Evolutionary conservation across 306 rosid species (phyloP).

Genomic region (Trifolium subterraneum): DNA sequence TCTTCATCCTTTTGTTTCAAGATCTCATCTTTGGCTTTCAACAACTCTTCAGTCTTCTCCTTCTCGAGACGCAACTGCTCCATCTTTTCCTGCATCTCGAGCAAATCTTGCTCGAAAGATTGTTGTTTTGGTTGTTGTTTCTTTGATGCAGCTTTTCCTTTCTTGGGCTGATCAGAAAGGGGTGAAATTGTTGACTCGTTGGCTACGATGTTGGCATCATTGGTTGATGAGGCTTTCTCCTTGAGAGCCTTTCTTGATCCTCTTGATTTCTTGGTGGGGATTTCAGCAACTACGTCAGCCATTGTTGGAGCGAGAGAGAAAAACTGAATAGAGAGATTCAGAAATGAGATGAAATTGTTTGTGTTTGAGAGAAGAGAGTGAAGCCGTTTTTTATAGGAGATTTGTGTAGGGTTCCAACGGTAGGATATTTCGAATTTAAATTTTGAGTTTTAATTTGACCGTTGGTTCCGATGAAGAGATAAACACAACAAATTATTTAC

Average conservation of each 20-base stretch:
- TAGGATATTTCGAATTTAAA: constrained; percentile 48
- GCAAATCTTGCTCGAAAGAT: constrained; percentile 71
- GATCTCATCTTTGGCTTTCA: constrained; percentile 77
- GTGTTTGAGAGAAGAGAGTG: not conserved
- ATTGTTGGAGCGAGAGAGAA: constrained; percentile 36
- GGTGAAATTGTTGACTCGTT: constrained; percentile 13
- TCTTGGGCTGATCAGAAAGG: constrained; percentile 46
- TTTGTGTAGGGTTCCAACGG: constrained; percentile 53
- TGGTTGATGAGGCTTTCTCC: constrained; percentile 60
- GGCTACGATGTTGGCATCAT: constrained; percentile 45
- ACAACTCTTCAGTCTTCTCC: constrained; percentile 79
- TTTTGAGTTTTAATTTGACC: constrained; percentile 51
- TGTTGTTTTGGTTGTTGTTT: constrained; percentile 54
- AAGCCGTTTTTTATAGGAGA: constrained; percentile 42
- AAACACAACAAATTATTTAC: not conserved
- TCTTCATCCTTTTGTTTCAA: constrained; percentile 78
- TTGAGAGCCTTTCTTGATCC: constrained; percentile 65
- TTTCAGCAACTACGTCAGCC: constrained; percentile 56
- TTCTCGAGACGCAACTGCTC: constrained; percentile 69
- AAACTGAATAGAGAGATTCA: not conserved
- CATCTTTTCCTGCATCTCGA: constrained; percentile 79
- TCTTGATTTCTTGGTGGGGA: constrained; percentile 59
- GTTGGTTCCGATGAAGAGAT: constrained; percentile 29
- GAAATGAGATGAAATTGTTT: not conserved
- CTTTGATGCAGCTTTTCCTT: constrained; percentile 56